These are phyloP conservation scores for Yarrowia yakushimensis DNA, from an alignment of 805 yeast species.

Conservation along the genomic window DNA sequence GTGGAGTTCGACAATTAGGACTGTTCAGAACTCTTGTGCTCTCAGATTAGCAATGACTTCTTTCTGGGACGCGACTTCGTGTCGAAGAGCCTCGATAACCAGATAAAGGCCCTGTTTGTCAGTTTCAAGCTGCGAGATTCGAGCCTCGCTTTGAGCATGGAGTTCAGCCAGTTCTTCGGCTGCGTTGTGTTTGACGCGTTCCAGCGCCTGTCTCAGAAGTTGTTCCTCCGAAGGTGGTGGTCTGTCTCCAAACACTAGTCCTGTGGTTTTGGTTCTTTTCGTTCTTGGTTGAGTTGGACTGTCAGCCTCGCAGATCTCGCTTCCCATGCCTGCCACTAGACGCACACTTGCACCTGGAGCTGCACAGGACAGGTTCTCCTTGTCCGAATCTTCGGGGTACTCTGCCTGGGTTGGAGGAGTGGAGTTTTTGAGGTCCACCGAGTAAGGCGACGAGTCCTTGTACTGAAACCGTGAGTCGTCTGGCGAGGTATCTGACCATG, in stretches of 20 bases:
- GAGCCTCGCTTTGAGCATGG: neutral
- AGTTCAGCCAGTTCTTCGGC: neutral
- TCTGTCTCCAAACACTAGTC: conserved; percentile 3
- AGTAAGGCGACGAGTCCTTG: conserved; percentile 17
- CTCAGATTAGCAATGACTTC: neutral
- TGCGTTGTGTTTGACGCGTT: neutral
- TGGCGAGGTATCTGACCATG: conserved; percentile 18
- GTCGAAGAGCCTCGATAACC: conserved; percentile 7
- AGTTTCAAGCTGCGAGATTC: conserved; percentile 18
- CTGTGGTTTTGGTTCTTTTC: neutral
- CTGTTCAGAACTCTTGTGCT: neutral
- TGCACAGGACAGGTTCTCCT: neutral
- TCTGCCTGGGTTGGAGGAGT: conserved; percentile 13
- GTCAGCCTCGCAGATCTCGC: conserved; percentile 9
- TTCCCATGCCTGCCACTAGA: neutral
- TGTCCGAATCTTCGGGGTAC: conserved; percentile 14
- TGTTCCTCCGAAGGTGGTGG: neutral
- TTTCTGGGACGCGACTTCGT: neutral
- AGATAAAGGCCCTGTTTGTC: conserved; percentile 22
- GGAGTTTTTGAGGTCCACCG: conserved; percentile 2
- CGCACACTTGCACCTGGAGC: conserved; percentile 4
- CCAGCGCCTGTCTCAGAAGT: neutral
- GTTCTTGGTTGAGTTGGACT: conserved; percentile 1
- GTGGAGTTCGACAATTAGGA: too few relatives aligned
- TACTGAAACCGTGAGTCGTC: conserved; percentile 9